Evolutionary conservation across 352 stramenopile genomes (phyloP).

Genomic region (Globisporangium ultimum): DNA sequence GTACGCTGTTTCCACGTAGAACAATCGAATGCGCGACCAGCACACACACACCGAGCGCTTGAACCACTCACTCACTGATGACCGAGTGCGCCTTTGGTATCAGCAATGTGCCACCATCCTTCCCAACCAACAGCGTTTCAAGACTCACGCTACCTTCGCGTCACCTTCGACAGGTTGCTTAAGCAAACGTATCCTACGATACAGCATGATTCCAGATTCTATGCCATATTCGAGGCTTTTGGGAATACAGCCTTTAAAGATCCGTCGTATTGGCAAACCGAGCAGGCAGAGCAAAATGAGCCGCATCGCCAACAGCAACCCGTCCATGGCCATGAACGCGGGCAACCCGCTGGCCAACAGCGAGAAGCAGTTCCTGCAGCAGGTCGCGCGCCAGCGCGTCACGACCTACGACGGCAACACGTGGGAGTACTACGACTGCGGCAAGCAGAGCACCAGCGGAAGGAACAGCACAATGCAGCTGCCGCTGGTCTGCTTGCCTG

Average conservation of each 20-base stretch:
- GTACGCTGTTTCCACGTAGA: neutral
- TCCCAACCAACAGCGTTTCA: slow-evolving; percentile 22
- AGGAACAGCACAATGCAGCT: slow-evolving; percentile 12
- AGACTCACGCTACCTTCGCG: slow-evolving; percentile 4
- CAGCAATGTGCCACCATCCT: neutral
- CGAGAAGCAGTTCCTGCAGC: slow-evolving; percentile 56
- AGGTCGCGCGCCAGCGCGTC: slow-evolving; percentile 57
- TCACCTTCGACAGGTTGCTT: neutral
- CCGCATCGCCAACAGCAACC: slow-evolving; percentile 16
- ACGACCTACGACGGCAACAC: slow-evolving; percentile 76
- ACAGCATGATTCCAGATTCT: neutral
- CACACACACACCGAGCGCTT: no score
- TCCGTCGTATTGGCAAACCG: neutral
- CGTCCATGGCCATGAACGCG: slow-evolving; percentile 5
- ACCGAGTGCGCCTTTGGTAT: neutral
- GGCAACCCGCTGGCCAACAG: slow-evolving; percentile 21
- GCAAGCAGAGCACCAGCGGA: slow-evolving; percentile 25
- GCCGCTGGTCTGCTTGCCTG: slow-evolving; percentile 64
- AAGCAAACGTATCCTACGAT: neutral
- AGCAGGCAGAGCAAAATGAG: slow-evolving; percentile 8
- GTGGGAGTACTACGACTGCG: slow-evolving; percentile 77
- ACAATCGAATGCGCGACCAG: no score
- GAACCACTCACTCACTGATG: neutral
- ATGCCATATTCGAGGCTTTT: no score
- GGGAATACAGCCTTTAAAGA: no score